phyloP scores from a whole-genome alignment of 2,329 filamentous ascomycete genomes.

The Colletotrichum melonis region DNA sequence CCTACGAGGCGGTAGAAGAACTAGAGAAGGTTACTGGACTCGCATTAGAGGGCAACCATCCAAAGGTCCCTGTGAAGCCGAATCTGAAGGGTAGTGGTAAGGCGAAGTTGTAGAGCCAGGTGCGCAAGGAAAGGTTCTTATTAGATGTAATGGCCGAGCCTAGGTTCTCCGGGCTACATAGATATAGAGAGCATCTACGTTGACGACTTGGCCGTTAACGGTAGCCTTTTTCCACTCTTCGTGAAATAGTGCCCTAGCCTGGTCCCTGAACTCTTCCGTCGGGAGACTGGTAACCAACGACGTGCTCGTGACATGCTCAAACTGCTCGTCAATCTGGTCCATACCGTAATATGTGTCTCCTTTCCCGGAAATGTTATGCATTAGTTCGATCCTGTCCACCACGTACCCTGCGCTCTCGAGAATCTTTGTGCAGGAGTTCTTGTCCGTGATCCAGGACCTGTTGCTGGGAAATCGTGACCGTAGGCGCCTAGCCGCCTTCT shows the following conservation, averaged over 20 bases:
- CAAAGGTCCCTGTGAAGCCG: slow-evolving; percentile 59
- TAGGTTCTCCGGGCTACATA: slow-evolving; percentile 42
- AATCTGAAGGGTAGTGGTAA: slow-evolving; percentile 46
- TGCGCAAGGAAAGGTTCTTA: background rate
- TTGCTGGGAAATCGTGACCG: slow-evolving; percentile 43
- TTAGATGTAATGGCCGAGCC: background rate
- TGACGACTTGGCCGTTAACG: slow-evolving; percentile 43
- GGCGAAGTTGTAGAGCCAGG: slow-evolving; percentile 56
- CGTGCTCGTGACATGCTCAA: slow-evolving; percentile 40
- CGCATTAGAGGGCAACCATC: slow-evolving; percentile 66
- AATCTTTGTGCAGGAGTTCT: slow-evolving; percentile 42
- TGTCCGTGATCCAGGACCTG: slow-evolving; percentile 43
- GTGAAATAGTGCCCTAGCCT: slow-evolving; percentile 41
- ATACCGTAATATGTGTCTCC: slow-evolving; percentile 39
- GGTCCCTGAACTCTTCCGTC: slow-evolving; percentile 39
- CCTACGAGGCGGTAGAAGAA: slow-evolving; percentile 84
- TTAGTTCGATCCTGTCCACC: slow-evolving; percentile 40
- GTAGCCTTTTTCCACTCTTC: slow-evolving; percentile 45
- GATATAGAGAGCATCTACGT: slow-evolving; percentile 43
- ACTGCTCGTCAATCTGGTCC: slow-evolving; percentile 44
- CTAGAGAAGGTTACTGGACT: slow-evolving; percentile 82
- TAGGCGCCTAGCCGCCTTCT: slow-evolving; percentile 41
- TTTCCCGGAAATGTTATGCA: slow-evolving; percentile 42
- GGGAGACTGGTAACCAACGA: slow-evolving; percentile 37
- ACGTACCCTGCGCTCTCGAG: slow-evolving; percentile 42